Evolutionary conservation across 106 monocot genomes (phyloP), one percentile per base, ranked within the genome.

Genomic region (Acanthochlamys bracteata): DNA sequence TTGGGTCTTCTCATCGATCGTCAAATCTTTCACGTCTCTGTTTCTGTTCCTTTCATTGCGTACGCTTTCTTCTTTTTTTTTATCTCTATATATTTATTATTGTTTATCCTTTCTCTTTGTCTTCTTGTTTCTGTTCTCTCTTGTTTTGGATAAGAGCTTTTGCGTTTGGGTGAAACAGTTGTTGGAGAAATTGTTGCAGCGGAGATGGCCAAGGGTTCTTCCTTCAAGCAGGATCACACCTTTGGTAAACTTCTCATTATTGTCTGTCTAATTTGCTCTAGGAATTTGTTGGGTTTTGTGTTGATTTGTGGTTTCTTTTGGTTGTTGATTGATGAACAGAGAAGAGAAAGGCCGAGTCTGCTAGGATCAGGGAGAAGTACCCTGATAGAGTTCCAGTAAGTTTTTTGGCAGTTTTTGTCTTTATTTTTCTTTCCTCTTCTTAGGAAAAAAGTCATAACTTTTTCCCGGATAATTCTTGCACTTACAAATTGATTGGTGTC

Each of bases 151-250:
- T 33, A 33, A 6, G 33, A 33, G 33, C 6, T 33, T 33, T 33
- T 33, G 1, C 6, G 33, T 3, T 1, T 1, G 33, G 33, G 33
- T 33, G 33, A 33, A 33, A 6, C 6, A 33, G 33, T 33, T 33
- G 33, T 33, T 33, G 33, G 33, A 33, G 33, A 33, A 9, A 49
- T 2, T 47, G 40, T 45, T 27, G 64, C 71, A 71, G 74, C 26
- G 66, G 54, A 42, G 20, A 86, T 86, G 86, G 79, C 79, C 40
- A 79, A 68, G 72, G 76, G 66, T 54, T 73, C 67, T 59, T n/a
- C n/a, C n/a, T 86, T 86, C 76, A 86, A 82, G 73, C 61, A 63
- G 25, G 82, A 82, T 65, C 75, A 79, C 57, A 70, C 63, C 64
- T 65, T 86, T 49, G 79, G 86, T 86, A 49, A 14, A 12, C 12